Evolutionary conservation across 768 basidiomycete species (phyloP).

Genomic region (Psilocybe azurescens): DNA sequence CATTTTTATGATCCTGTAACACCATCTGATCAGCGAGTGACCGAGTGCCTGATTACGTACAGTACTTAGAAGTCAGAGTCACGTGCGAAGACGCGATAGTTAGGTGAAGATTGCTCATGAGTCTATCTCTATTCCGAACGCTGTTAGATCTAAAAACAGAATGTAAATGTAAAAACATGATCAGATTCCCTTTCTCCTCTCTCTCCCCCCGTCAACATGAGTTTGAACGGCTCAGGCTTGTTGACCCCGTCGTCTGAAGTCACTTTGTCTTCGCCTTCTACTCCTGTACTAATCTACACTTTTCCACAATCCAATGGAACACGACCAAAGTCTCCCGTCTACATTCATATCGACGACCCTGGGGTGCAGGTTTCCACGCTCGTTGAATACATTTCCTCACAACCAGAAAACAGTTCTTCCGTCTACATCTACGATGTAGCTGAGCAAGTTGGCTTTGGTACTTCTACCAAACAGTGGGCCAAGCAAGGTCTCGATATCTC

Average conservation of each 20-base stretch:
- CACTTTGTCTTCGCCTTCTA: constrained; percentile 45
- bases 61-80: neutral
- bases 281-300: constrained; percentile 32
- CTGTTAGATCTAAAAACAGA: neutral
- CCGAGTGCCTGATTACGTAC: no score
- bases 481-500: constrained; percentile 46
- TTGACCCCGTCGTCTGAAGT: constrained; percentile 44
- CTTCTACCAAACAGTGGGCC: constrained; percentile 70
- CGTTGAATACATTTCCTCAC: constrained; percentile 73
- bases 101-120: constrained; percentile 1
- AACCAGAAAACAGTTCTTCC: constrained; percentile 57
- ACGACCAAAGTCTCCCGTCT: constrained; percentile 24
- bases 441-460: constrained; percentile 83
- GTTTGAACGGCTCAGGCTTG: constrained; percentile 25
- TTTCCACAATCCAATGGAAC: neutral
- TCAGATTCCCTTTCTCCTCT: neutral
- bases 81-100: constrained; percentile 14
- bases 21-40: no score
- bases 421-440: constrained; percentile 87
- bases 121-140: constrained; percentile 2
- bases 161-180: neutral
- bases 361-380: constrained; percentile 61
- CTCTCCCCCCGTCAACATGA: neutral
- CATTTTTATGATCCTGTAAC: no score
- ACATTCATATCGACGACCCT: constrained; percentile 45